Percentiles rank a stretch among this genome's conserved stretches.
Conservation (phyloP, 441 rosid species). For the Brassica balearica region DNA sequence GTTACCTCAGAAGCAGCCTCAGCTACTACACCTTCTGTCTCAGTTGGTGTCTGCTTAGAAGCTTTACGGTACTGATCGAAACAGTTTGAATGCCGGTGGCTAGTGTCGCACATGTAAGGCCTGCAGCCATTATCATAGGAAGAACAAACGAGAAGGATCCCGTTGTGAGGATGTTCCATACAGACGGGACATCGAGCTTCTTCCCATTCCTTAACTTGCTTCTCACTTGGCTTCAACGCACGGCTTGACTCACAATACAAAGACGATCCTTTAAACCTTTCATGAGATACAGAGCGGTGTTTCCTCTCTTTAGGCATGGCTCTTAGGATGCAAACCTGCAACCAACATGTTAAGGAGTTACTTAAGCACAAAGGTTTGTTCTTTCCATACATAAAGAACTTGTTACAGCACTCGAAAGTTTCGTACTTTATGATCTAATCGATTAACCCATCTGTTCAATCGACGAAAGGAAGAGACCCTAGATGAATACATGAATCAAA, state of each 20-base stretch:
- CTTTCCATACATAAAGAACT: background rate
- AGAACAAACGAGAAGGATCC: slow-evolving; percentile 58
- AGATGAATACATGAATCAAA: background rate
- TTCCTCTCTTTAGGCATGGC: slow-evolving; percentile 13
- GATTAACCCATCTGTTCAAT: background rate
- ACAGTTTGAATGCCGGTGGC: slow-evolving; percentile 33
- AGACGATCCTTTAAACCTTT: background rate
- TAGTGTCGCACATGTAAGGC: slow-evolving; percentile 66
- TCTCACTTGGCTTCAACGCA: background rate
- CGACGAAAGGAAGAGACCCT: background rate
- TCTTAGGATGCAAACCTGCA: slow-evolving; percentile 2
- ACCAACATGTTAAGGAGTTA: background rate
- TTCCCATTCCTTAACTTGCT: slow-evolving; percentile 40
- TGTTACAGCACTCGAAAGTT: background rate
- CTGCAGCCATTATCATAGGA: slow-evolving; percentile 56
- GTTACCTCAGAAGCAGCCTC: slow-evolving; percentile 20
- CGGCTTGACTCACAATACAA: background rate
- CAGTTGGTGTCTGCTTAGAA: slow-evolving; percentile 45
- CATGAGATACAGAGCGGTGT: background rate
- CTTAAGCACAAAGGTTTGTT: slow-evolving; percentile 1
- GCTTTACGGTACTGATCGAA: slow-evolving; percentile 68
- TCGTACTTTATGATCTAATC: background rate
- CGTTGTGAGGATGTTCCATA: slow-evolving; percentile 66
- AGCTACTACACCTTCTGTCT: slow-evolving; percentile 36
- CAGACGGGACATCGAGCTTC: slow-evolving; percentile 49